These are phyloP conservation scores for Pouteria campechiana DNA, from an alignment of 179 eudicot genomes.

Conservation along the genomic window DNA sequence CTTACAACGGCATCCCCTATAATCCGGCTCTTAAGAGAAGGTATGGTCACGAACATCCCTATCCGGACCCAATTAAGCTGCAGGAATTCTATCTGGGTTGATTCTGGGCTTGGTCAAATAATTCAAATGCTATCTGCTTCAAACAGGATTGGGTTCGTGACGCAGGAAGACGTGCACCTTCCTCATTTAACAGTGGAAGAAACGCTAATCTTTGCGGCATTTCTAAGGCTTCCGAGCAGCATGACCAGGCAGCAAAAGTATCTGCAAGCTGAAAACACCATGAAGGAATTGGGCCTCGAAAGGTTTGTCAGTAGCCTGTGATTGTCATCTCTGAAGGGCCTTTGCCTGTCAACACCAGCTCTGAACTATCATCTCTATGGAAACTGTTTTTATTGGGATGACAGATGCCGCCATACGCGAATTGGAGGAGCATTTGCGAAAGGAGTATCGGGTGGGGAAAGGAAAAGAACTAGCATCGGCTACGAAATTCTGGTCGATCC, in stretches of 20 bases:
- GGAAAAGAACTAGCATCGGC: constrained; percentile 94
- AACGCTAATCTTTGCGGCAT: constrained; percentile 79
- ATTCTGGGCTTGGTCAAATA: too few species aligned
- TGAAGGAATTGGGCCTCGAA: constrained; percentile 90
- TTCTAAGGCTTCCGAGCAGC: constrained; percentile 67
- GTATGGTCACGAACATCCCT: constrained; percentile 13
- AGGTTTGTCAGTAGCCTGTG: too few species aligned
- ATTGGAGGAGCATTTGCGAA: constrained; percentile 79
- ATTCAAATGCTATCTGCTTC: neutral
- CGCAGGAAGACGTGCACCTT: constrained; percentile 87
- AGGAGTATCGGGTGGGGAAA: constrained; percentile 95
- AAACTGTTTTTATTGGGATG: neutral
- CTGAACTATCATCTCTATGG: neutral
- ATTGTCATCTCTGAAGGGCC: neutral
- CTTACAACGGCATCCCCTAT: constrained; percentile 72
- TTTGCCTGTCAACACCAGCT: neutral
- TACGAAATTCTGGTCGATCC: constrained; percentile 96
- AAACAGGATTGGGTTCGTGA: constrained; percentile 82
- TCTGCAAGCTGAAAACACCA: constrained; percentile 65
- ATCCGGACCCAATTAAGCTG: neutral
- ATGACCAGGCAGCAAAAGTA: constrained; percentile 75
- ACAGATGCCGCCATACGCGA: constrained; percentile 89
- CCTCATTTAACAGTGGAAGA: constrained; percentile 93
- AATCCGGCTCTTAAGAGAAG: constrained; percentile 88
- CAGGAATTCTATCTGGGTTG: too few species aligned